phyloP scores from a whole-genome alignment of 805 yeast species.

The Vanderwaltozyma verrucispora region DNA sequence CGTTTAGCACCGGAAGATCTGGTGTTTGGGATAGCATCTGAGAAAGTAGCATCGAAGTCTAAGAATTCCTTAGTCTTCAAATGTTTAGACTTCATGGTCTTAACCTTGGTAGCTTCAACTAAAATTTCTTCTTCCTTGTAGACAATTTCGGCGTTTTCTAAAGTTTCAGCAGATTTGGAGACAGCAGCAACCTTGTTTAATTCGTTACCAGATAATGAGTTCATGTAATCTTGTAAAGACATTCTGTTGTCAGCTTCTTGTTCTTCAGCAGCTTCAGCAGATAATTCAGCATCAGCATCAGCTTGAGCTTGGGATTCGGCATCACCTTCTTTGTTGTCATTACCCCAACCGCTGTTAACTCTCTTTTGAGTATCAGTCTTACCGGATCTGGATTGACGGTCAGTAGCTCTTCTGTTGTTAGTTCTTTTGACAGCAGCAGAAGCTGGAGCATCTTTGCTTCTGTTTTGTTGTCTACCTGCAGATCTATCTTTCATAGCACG shows the following conservation, averaged over 20 bases:
- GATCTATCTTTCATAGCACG: constrained; percentile 69
- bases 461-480: constrained; percentile 57
- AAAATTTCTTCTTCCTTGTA: constrained; percentile 55
- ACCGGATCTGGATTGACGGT: constrained; percentile 81
- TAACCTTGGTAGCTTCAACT: constrained; percentile 49
- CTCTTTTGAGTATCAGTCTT: constrained; percentile 80
- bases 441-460: constrained; percentile 34
- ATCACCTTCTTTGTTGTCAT: constrained; percentile 56
- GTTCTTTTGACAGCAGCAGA: constrained; percentile 45
- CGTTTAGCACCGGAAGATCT: constrained; percentile 30
- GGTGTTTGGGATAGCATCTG: constrained; percentile 38
- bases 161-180: constrained; percentile 22
- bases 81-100: constrained; percentile 62
- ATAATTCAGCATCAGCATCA: constrained; percentile 55
- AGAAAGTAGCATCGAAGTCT: constrained; percentile 63
- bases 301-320: constrained; percentile 50
- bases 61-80: constrained; percentile 72
- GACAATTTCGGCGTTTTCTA: constrained; percentile 45
- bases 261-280: constrained; percentile 39
- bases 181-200: constrained; percentile 43
- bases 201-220: constrained; percentile 46
- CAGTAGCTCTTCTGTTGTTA: constrained; percentile 44
- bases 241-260: constrained; percentile 36
- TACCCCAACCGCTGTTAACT: constrained; percentile 83
- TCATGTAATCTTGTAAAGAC: constrained; percentile 81